Conservation (phyloP, 2,329 filamentous ascomycete genomes). For the Colletotrichum musicola region DNA sequence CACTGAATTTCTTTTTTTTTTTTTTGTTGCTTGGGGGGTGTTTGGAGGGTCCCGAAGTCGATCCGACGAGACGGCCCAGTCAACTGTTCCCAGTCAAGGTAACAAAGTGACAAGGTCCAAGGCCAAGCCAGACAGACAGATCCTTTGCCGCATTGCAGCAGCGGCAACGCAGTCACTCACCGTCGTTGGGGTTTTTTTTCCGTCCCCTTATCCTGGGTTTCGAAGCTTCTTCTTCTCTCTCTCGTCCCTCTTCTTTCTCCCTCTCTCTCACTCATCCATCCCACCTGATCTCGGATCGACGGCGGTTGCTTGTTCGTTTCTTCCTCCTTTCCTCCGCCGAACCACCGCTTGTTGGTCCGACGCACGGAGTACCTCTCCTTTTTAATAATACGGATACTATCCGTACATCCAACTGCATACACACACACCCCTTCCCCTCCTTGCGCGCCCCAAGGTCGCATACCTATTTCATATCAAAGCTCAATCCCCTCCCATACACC, state of each 20-base stretch:
- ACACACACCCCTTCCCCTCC: constrained; percentile 1
- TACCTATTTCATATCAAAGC: constrained; percentile 13
- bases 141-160: background rate
- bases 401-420: background rate
- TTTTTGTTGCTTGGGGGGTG: constrained; percentile 1
- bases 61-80: constrained; percentile 14
- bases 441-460: background rate
- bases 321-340: constrained; percentile 27
- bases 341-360: constrained; percentile 7
- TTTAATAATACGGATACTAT: too few relatives aligned
- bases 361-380: background rate
- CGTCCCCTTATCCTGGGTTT: constrained; percentile 67
- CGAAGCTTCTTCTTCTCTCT: constrained; percentile 72
- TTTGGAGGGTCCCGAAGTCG: constrained; percentile 27
- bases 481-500: background rate
- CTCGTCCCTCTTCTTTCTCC: constrained; percentile 54
- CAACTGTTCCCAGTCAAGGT: background rate
- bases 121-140: constrained; percentile 8
- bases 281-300: constrained; percentile 8
- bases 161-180: background rate
- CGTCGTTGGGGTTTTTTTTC: background rate
- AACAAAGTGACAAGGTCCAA: background rate
- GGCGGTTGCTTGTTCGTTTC: constrained; percentile 8
- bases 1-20: background rate
- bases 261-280: background rate